phyloP scores from a whole-genome alignment of 2,329 filamentous ascomycete genomes.

The Xylaria sp. region DNA sequence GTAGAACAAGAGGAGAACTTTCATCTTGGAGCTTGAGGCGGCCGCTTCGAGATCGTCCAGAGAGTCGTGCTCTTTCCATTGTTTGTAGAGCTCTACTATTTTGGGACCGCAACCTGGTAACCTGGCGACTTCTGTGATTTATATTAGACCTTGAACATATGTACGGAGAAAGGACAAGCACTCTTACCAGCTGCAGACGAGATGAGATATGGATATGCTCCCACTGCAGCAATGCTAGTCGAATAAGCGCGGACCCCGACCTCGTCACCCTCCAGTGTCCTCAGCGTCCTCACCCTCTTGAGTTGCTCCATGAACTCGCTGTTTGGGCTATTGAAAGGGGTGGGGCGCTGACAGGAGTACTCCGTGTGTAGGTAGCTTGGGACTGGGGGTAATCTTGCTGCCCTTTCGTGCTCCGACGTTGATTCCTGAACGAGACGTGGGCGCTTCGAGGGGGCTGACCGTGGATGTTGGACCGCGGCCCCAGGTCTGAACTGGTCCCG shows the following conservation, averaged over 20 bases:
- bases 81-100: slow-evolving; percentile 79
- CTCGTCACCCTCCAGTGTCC: slow-evolving; percentile 77
- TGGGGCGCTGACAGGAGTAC: slow-evolving; percentile 85
- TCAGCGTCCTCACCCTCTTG: slow-evolving; percentile 76
- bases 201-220: slow-evolving; percentile 76
- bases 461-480: slow-evolving; percentile 36
- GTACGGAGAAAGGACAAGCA: slow-evolving; percentile 53
- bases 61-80: slow-evolving; percentile 72
- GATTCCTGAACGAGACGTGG: slow-evolving; percentile 70
- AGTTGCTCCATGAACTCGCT: slow-evolving; percentile 78
- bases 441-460: slow-evolving; percentile 51
- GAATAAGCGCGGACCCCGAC: slow-evolving; percentile 89
- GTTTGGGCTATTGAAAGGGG: slow-evolving; percentile 77
- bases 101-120: slow-evolving; percentile 86
- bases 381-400: slow-evolving; percentile 66
- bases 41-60: slow-evolving; percentile 73
- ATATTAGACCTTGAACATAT: slow-evolving; percentile 36
- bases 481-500: slow-evolving; percentile 12
- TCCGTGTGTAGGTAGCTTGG: slow-evolving; percentile 73
- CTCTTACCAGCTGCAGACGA: slow-evolving; percentile 55
- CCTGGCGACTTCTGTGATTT: slow-evolving; percentile 57
- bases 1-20: slow-evolving; percentile 76
- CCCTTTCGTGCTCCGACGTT: slow-evolving; percentile 80
- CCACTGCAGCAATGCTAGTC: slow-evolving; percentile 82
- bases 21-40: slow-evolving; percentile 71